Conservation (phyloP, 192 early-diverging fungal species). For the Rhizoclosmatium globosum region DNA sequence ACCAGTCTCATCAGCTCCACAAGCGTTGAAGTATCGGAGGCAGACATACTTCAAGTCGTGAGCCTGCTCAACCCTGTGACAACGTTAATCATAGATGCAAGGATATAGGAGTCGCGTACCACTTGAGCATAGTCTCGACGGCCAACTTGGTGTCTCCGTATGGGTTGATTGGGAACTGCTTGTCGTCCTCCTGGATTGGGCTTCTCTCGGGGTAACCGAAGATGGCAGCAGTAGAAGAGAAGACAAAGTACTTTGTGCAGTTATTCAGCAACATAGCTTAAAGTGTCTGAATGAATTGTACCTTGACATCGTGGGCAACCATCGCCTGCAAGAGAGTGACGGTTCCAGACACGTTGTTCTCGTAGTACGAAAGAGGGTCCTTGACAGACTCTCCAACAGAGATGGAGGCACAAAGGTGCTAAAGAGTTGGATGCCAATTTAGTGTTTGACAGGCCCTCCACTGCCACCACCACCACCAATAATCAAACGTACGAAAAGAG, state of each 20-base stretch:
- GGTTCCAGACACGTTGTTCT: constrained; percentile 93
- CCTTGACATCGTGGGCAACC: constrained; percentile 79
- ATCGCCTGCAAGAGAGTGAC: constrained; percentile 85
- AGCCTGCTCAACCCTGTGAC: constrained; percentile 49
- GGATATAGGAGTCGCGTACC: constrained; percentile 19
- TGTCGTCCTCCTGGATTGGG: constrained; percentile 77
- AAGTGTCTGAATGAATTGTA: background rate
- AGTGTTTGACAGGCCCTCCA: background rate
- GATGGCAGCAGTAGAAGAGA: constrained; percentile 93
- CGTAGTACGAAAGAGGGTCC: constrained; percentile 89
- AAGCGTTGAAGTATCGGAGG: constrained; percentile 94
- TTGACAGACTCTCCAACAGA: constrained; percentile 83
- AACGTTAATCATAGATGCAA: background rate
- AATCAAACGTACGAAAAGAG: constrained; percentile 50
- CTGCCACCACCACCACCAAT: constrained; percentile 7
- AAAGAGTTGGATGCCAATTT: background rate
- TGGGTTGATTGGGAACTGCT: constrained; percentile 82
- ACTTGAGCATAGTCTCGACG: constrained; percentile 87
- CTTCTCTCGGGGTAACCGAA: constrained; percentile 81
- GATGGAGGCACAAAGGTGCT: constrained; percentile 92
- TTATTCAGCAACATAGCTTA: background rate
- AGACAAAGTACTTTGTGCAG: constrained; percentile 76
- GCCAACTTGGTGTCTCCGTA: constrained; percentile 98
- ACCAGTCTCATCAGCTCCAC: constrained; percentile 89
- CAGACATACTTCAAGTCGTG: constrained; percentile 59